Percentiles rank a stretch among this genome's conserved stretches.
These are phyloP conservation scores for Lyophyllum atratum DNA, from an alignment of 768 basidiomycete genomes.

Conservation along the genomic window DNA sequence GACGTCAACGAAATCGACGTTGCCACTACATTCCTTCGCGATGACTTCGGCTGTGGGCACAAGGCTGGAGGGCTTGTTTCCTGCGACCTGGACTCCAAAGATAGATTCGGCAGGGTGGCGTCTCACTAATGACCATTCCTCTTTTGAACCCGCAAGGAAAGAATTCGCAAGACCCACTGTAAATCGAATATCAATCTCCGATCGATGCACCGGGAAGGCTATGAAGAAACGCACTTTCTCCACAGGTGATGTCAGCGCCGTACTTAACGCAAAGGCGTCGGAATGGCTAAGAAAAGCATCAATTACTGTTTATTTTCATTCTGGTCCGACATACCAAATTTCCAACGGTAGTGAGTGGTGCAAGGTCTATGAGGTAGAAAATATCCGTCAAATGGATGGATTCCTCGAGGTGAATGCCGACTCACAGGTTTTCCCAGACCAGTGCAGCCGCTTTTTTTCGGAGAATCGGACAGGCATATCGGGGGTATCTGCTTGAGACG, in stretches of 20 bases:
- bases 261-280: slow-evolving; percentile 83
- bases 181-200: background rate
- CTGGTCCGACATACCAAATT: slow-evolving; percentile 65
- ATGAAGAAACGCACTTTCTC: slow-evolving; percentile 65
- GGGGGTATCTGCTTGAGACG: slow-evolving; percentile 51
- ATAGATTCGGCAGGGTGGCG: slow-evolving; percentile 83
- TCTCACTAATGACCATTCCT: slow-evolving; percentile 93
- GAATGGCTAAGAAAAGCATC: slow-evolving; percentile 68
- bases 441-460: slow-evolving; percentile 88
- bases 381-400: background rate
- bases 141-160: slow-evolving; percentile 83
- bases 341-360: slow-evolving; percentile 91
- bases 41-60: slow-evolving; percentile 84
- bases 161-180: slow-evolving; percentile 92
- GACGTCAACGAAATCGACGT: slow-evolving; percentile 89
- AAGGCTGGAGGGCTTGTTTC: slow-evolving; percentile 79
- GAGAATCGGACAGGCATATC: slow-evolving; percentile 70
- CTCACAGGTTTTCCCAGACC: slow-evolving; percentile 86
- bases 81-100: slow-evolving; percentile 94
- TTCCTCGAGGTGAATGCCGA: background rate
- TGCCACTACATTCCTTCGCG: slow-evolving; percentile 60
- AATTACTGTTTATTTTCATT: background rate
- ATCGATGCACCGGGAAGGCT: background rate
- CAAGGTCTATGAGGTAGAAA: slow-evolving; percentile 29
- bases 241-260: slow-evolving; percentile 94